Evolutionary conservation across 495 filamentous ascomycete species (phyloP), one percentile per base, ranked within the genome.

Genomic region (Tetracladium setigerum): DNA sequence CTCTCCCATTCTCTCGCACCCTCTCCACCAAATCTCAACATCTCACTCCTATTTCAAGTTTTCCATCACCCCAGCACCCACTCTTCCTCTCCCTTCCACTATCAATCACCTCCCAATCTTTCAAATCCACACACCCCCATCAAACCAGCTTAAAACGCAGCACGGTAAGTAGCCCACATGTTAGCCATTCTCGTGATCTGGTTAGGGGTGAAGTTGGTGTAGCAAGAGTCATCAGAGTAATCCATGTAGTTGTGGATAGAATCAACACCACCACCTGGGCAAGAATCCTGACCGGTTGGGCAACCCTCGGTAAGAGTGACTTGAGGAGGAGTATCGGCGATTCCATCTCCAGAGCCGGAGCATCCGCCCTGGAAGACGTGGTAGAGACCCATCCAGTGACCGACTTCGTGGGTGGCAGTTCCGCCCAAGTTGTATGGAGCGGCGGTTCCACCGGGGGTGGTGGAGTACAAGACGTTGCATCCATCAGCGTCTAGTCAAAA

Each of bases 241-340:
- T 84, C 80, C 77, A 84, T 82, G 56, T 69, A 81, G 58, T 83
- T 82, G 53, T 75, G 74, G 52, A 84, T 80, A 17, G 79, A 72
- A 59, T 81, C 79, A 11, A 68, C 30, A 4, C 73, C 74, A 2
- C 64, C 56, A 13, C 47, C 60, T 4, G 70, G 66, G 66, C 80
- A 84, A 34, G 63, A 72, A 49, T 80, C 72, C 35, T 77, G 68
- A 5, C 62, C 64, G 2, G 52, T 51, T 0, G 81, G 81, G 62
- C 82, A 85, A 2, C 81, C 82, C 16, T 62, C 66, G n/a, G 74
- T 69, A n/a, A 70, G 52, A 32, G 58, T 60, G 7, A 56, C 58
- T 67, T 84, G 69, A 16, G 71, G 54, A 0, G 79, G 74, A 36
- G 82, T 84, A 47, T 84, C 81, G 35, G 65, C 58, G 22, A 85